Evolutionary conservation across 1,284 basidiomycete species (phyloP), one percentile per base, ranked within the genome.

Genomic region (Vanrija sp.): DNA sequence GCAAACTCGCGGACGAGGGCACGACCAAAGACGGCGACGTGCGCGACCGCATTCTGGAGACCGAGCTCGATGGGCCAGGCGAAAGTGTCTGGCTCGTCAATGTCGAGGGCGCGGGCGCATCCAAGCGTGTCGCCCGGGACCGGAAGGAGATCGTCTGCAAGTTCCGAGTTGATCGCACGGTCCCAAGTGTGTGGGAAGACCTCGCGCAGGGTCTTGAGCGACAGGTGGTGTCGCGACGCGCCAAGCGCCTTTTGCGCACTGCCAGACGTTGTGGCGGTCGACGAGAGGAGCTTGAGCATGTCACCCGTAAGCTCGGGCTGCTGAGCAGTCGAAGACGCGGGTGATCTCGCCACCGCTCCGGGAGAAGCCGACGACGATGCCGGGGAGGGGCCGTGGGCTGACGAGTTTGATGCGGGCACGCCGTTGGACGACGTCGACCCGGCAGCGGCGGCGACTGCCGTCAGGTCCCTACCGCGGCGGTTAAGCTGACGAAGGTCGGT

Each of bases 31-130:
- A 66, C 66, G 2, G 67, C 66, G 3, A 66, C 59, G 53, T 74
- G 71, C 12, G 68, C 66, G 9, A 70, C 59, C 7, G 68, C 67
- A n/a, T 64, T 63, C 55, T 61, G 61, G 67, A 72, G 69, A 35
- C 71, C 72, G 7, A 72, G 51, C 57, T 74, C 72, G 41, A 74
- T 72, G 3, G 72, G 72, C 72, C 72, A 74, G n/a, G 61, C 67
- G 48, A 72, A 74, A 23, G 49, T 51, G 31, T 67, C 63, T 2
- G 53, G 48, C 19, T 59, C 51, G 49, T 72, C 68, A 19, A 68
- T 61, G 53, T 71, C 67, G 41, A 74, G 53, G 41, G 52, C 47
- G 20, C 64, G 64, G 16, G 70, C 70, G 20, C 60, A 51, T 6
- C 70, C 71, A 8, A 74, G 53, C 27, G 48, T 41, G 59, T 73